These are phyloP conservation scores for Triticum dicoccoides DNA, from an alignment of 176 grass and related monocot species.

Conservation along the genomic window DNA sequence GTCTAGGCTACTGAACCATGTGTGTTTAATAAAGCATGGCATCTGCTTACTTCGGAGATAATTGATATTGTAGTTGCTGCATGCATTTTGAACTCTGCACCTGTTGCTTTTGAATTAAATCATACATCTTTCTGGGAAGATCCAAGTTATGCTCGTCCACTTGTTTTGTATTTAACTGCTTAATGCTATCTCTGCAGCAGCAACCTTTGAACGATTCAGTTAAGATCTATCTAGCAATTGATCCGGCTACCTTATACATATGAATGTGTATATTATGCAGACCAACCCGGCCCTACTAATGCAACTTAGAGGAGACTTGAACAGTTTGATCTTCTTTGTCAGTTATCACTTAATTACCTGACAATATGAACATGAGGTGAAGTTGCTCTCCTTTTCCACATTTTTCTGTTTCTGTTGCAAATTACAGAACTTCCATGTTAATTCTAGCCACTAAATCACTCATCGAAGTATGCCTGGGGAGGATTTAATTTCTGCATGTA, in stretches of 20 bases:
- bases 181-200: too few relatives aligned
- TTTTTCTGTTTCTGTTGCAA: background rate
- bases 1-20: background rate
- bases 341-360: conserved; percentile 15
- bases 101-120: background rate
- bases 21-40: background rate
- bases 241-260: too few relatives aligned
- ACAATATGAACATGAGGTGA: conserved; percentile 32
- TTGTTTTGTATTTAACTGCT: too few relatives aligned
- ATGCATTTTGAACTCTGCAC: background rate
- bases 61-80: background rate
- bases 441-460: background rate
- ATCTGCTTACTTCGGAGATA: background rate
- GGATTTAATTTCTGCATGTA: background rate
- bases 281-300: background rate
- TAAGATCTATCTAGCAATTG: too few relatives aligned
- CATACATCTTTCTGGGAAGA: background rate
- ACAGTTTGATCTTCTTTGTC: background rate
- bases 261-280: too few relatives aligned
- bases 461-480: background rate
- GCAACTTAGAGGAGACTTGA: background rate
- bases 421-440: background rate
- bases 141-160: background rate
- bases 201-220: too few relatives aligned
- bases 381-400: background rate